Conservation (phyloP, 2,329 filamentous ascomycete genomes). For the Calonectria hongkongensis region DNA sequence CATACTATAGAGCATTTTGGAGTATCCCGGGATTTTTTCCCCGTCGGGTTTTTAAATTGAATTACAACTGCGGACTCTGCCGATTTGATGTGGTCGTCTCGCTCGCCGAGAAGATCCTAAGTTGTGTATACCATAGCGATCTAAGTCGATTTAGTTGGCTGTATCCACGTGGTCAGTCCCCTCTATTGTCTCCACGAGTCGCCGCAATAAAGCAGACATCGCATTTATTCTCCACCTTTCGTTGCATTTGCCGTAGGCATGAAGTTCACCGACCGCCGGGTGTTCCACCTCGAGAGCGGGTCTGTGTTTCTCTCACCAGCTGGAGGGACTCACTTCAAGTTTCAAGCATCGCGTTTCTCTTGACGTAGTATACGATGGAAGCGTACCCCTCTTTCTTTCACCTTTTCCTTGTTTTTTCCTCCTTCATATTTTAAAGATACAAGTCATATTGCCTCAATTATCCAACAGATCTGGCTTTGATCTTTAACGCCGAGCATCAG, state of each 20-base stretch:
- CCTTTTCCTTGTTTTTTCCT: too few relatives aligned
- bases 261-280: neutral
- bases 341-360: neutral
- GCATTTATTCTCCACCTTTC: conserved; percentile 1
- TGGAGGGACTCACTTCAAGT: neutral
- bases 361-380: neutral
- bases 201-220: neutral
- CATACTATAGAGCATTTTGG: neutral
- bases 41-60: too few relatives aligned
- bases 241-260: neutral
- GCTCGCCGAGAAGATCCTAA: neutral
- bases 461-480: too few relatives aligned
- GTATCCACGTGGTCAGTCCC: conserved; percentile 4
- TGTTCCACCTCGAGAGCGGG: conserved; percentile 11
- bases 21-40: neutral
- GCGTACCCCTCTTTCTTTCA: too few relatives aligned
- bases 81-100: neutral
- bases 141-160: neutral
- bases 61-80: neutral
- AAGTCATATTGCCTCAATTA: too few relatives aligned
- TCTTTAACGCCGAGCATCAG: too few relatives aligned
- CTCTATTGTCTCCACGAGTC: conserved; percentile 8
- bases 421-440: too few relatives aligned
- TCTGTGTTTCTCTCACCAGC: neutral
- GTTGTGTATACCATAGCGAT: neutral